Base-by-base conservation (phyloP, 2,329 filamentous ascomycete genomes). In the Pyrenophora seminiperda region DNA sequence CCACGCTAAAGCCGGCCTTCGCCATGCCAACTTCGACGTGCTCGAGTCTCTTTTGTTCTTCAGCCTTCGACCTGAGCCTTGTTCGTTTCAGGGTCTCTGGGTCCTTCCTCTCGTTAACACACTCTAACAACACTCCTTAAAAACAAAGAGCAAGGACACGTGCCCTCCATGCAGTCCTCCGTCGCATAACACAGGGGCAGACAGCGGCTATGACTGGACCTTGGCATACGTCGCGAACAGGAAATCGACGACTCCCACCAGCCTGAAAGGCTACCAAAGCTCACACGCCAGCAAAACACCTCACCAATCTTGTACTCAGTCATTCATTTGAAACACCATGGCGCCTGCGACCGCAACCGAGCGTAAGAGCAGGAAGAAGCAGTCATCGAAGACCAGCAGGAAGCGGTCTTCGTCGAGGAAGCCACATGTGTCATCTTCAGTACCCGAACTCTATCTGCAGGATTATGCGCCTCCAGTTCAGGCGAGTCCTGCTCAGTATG, bases 291-390 rank as follows among this genome's bases (percentile, higher is more conserved):
- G 41, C 36, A 30, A 43, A 29, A 36, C 20, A 46, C 43, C 45
- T 31, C 31, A 24, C 31, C 42, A 24, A 45, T 41, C 24, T 27
- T 27, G 24, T 27, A 27, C 24, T 27, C 24, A 27, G 24, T 27
- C 24, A 27, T 27, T 27, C 24, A 10, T 27, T 27, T 27, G 20
- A 4, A 36, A 53, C 36, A 40, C n/a, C 27, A 65, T 65, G 62
- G 53, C 50, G 34, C 44, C 54, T 18, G 53, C 55, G n/a, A 37
- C 40, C 19, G 56, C 54, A 31, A 45, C 47, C 4, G 63, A 66
- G 34, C 56, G 59, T 30, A 58, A 50, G 50, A 55, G 57, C 36
- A 56, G 54, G 50, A 61, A 53, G 58, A 68, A 65, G 51, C 48
- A 43, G 34, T 59, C 61, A 17, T 45, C 56, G 18, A 62, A 62